Percentiles rank a stretch among this genome's conserved stretches.
These are phyloP conservation scores for Sungouiozyma intestinalis DNA, from an alignment of 805 yeast species.

Conservation along the genomic window DNA sequence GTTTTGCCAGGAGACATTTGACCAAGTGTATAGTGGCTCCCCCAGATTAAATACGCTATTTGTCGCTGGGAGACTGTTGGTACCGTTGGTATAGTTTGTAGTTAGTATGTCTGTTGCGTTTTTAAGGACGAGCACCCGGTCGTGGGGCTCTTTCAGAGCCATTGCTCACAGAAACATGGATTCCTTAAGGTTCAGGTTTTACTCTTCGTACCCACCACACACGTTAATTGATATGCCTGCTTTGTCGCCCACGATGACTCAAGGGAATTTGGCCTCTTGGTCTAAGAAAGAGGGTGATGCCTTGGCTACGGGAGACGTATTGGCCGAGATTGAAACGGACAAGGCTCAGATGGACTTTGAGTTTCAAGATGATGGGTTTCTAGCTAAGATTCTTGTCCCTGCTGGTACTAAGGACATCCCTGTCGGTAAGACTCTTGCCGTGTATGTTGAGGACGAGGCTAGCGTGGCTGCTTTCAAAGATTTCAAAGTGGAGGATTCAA, in stretches of 20 bases:
- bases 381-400: constrained; percentile 76
- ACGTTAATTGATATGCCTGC: constrained; percentile 96
- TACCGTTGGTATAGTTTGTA: not conserved
- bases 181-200: constrained; percentile 21
- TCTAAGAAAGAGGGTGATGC: constrained; percentile 80
- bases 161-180: constrained; percentile 7
- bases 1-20: not conserved
- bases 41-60: too few species aligned
- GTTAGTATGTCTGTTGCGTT: constrained; percentile 20
- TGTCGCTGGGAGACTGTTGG: not conserved
- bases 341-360: constrained; percentile 97
- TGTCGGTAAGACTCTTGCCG: constrained; percentile 94
- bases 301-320: constrained; percentile 82
- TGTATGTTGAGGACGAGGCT: constrained; percentile 76
- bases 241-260: constrained; percentile 98
- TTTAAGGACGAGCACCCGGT: constrained; percentile 20
- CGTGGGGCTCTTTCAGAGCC: constrained; percentile 10
- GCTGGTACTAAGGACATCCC: constrained; percentile 85
- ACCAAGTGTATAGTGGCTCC: too few species aligned
- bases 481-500: constrained; percentile 70
- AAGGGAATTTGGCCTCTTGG: constrained; percentile 88
- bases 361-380: constrained; percentile 91
- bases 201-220: constrained; percentile 61
- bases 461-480: constrained; percentile 84
- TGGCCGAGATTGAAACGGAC: constrained; percentile 96